Evolutionary conservation across 805 yeast species (phyloP).

Genomic region (Cyberlindnera lachancei): DNA sequence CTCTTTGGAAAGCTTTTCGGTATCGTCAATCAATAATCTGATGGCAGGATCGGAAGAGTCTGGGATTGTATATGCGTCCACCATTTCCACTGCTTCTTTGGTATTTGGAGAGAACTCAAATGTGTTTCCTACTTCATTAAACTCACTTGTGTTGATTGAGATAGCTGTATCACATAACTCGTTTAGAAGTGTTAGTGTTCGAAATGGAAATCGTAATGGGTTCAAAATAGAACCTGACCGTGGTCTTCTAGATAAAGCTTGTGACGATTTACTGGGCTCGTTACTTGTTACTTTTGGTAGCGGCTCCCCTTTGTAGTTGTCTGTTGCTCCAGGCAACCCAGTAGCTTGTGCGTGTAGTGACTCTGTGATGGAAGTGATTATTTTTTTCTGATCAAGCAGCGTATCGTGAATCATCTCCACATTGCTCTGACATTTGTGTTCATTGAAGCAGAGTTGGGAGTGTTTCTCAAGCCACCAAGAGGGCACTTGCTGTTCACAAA

Average conservation of each 20-base stretch:
- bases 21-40: slow-evolving; percentile 54
- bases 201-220: slow-evolving; percentile 50
- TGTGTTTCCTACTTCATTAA: slow-evolving; percentile 22
- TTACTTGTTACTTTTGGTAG: slow-evolving; percentile 28
- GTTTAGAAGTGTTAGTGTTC: slow-evolving; percentile 45
- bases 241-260: slow-evolving; percentile 25
- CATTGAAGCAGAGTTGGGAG: slow-evolving; percentile 78
- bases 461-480: slow-evolving; percentile 96
- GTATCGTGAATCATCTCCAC: slow-evolving; percentile 71
- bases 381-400: slow-evolving; percentile 58
- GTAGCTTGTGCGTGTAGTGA: slow-evolving; percentile 19
- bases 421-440: slow-evolving; percentile 74
- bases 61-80: slow-evolving; percentile 33
- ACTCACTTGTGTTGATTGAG: slow-evolving; percentile 64
- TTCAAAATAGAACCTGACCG: slow-evolving; percentile 36
- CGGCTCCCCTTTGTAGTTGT: slow-evolving; percentile 53
- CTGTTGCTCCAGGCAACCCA: slow-evolving; percentile 4
- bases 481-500: slow-evolving; percentile 87
- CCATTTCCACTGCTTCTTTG: slow-evolving; percentile 42
- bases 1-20: slow-evolving; percentile 48
- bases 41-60: slow-evolving; percentile 61
- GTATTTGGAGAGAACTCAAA: slow-evolving; percentile 54
- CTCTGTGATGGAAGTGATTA: slow-evolving; percentile 34
- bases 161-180: slow-evolving; percentile 73
- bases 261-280: slow-evolving; percentile 12